Evolutionary conservation across 1,284 basidiomycete species (phyloP).

Genomic region (Tremellales sp.): DNA sequence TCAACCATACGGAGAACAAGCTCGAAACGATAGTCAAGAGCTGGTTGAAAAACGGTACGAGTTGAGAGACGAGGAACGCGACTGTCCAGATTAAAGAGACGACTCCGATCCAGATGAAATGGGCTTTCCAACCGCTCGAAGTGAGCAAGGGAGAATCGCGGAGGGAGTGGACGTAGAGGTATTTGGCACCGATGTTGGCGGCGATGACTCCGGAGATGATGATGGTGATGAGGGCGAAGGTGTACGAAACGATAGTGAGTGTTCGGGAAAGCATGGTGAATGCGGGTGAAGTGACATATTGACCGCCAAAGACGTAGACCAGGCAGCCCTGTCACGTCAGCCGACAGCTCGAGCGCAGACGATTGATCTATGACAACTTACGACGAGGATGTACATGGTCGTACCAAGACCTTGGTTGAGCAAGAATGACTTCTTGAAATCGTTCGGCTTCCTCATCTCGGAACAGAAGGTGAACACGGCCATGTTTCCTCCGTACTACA

Average conservation of each 20-base stretch:
- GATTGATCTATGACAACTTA: too few relatives aligned
- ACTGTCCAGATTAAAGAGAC: conserved; percentile 36
- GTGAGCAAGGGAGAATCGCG: conserved; percentile 34
- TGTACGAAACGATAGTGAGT: conserved; percentile 33
- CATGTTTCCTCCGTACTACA: conserved; percentile 41
- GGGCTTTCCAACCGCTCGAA: conserved; percentile 26
- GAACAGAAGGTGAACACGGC: conserved; percentile 40
- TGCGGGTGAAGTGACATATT: conserved; percentile 37
- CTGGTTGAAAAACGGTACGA: conserved; percentile 45
- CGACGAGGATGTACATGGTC: conserved; percentile 34
- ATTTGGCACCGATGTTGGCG: conserved; percentile 41
- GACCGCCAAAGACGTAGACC: not conserved
- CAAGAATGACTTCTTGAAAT: conserved; percentile 43
- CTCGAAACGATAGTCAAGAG: conserved; percentile 41
- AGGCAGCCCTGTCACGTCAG: conserved; percentile 3
- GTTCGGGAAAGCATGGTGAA: conserved; percentile 35
- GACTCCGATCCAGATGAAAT: conserved; percentile 34
- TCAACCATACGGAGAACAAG: conserved; percentile 42
- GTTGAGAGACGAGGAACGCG: conserved; percentile 38
- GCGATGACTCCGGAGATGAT: conserved; percentile 41
- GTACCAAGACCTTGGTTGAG: conserved; percentile 31
- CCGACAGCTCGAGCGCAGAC: too few relatives aligned
- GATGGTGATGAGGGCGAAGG: conserved; percentile 38
- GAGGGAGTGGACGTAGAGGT: conserved; percentile 34
- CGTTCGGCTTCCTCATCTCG: conserved; percentile 41